Conservation (phyloP, 2,329 filamentous ascomycete genomes). For the Cryphonectria japonica region DNA sequence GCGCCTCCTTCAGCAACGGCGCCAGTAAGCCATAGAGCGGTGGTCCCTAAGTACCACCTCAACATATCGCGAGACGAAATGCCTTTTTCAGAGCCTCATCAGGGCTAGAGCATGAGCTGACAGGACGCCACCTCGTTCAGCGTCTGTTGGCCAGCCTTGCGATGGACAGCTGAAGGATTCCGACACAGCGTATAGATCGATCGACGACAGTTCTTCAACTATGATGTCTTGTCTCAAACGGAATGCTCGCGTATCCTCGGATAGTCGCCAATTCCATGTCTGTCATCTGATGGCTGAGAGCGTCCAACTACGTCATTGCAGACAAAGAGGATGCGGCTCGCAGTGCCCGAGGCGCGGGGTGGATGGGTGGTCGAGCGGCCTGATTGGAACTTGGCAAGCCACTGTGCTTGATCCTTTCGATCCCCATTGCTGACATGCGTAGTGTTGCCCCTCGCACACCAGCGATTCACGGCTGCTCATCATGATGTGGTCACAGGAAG, state of each 20-base stretch:
- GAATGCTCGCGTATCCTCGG: not conserved
- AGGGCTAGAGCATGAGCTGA: not conserved
- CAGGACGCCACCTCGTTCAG: not conserved
- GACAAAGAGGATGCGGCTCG: conserved; percentile 5
- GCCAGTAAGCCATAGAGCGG: not conserved
- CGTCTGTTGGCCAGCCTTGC: not conserved
- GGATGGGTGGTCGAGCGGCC: not conserved
- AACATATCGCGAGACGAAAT: not conserved
- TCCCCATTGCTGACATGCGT: not conserved
- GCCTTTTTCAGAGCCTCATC: not conserved
- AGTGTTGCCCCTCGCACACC: not conserved
- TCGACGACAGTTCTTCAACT: not conserved
- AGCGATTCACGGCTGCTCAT: not conserved
- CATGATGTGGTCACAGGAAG: not conserved
- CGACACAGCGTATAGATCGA: not conserved
- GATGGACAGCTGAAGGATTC: not conserved
- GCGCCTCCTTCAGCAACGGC: not conserved
- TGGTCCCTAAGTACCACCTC: not conserved
- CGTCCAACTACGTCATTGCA: conserved; percentile 1
- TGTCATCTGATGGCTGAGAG: conserved; percentile 1
- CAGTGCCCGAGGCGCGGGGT: not conserved
- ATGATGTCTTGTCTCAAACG: not conserved
- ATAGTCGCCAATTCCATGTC: not conserved
- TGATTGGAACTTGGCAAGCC: conserved; percentile 3
- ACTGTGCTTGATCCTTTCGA: not conserved